Evolutionary conservation across 805 yeast species (phyloP).

Genomic region (Cyberlindnera samutprakarnensis): DNA sequence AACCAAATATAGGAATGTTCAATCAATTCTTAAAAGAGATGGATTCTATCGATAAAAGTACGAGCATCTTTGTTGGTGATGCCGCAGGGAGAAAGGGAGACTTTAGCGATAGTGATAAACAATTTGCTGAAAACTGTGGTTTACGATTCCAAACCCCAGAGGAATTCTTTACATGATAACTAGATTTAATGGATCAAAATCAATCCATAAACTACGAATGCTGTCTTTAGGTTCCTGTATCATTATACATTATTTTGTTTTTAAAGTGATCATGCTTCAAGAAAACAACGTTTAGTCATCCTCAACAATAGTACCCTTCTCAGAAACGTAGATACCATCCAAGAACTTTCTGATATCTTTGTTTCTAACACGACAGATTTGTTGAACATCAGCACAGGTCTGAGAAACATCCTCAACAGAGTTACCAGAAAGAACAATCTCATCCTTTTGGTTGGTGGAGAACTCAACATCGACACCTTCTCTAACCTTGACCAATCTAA

Average conservation of each 20-base stretch:
- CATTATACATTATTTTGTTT: conserved; percentile 2
- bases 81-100: conserved; percentile 85
- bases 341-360: conserved; percentile 99
- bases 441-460: conserved; percentile 88
- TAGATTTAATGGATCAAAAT: conserved; percentile 3
- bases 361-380: conserved; percentile 97
- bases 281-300: conserved; percentile 38
- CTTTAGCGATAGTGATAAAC: conserved; percentile 71
- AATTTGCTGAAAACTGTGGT: conserved; percentile 55
- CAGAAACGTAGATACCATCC: conserved; percentile 99
- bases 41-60: conserved; percentile 25
- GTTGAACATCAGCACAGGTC: conserved; percentile 97
- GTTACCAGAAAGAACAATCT: conserved; percentile 88
- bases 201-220: conserved; percentile 3
- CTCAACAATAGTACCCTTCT: conserved; percentile 81
- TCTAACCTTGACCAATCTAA: conserved; percentile 77
- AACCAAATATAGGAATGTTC: conserved; percentile 82
- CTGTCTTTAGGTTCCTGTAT: conserved; percentile 1
- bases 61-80: conserved; percentile 80
- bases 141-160: conserved; percentile 67
- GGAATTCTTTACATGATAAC: conserved; percentile 35
- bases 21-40: conserved; percentile 38
- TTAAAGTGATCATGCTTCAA: too few species aligned
- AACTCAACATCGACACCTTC: conserved; percentile 86
- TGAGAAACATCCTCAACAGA: conserved; percentile 96